phyloP scores from a whole-genome alignment of 805 yeast species.

The Debaryomyces prosopidis region DNA sequence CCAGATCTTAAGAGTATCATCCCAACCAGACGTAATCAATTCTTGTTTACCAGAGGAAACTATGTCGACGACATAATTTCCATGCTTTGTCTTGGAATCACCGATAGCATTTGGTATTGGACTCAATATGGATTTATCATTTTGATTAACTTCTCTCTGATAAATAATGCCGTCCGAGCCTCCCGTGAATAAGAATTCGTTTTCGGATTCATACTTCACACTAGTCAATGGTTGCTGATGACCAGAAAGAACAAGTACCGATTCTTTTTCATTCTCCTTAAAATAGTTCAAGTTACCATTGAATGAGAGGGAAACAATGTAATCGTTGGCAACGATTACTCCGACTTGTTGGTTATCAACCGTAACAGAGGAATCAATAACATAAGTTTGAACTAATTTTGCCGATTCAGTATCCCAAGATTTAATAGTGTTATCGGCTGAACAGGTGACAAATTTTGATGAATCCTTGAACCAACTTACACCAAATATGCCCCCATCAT shows the following conservation, averaged over 20 bases:
- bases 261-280: conserved; percentile 32
- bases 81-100: conserved; percentile 47
- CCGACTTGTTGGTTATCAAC: conserved; percentile 79
- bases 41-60: conserved; percentile 21
- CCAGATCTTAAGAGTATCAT: conserved; percentile 62
- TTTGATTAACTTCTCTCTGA: conserved; percentile 50
- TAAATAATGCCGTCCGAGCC: conserved; percentile 78
- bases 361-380: conserved; percentile 34
- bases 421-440: conserved; percentile 80
- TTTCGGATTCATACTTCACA: conserved; percentile 29
- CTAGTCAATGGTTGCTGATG: conserved; percentile 85
- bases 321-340: conserved; percentile 62
- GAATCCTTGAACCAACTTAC: conserved; percentile 67
- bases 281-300: conserved; percentile 73
- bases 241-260: conserved; percentile 54
- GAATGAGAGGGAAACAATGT: conserved; percentile 64
- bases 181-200: conserved; percentile 52
- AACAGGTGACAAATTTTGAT: conserved; percentile 65
- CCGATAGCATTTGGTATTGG: conserved; percentile 36
- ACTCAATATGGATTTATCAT: conserved; percentile 3
- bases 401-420: conserved; percentile 52
- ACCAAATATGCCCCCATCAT: conserved; percentile 80
- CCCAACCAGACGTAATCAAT: conserved; percentile 79
- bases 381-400: conserved; percentile 51
- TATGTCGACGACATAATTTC: conserved; percentile 65